Evolutionary conservation across 495 filamentous ascomycete species (phyloP).

Genomic region (Talaromyces thailandensis): DNA sequence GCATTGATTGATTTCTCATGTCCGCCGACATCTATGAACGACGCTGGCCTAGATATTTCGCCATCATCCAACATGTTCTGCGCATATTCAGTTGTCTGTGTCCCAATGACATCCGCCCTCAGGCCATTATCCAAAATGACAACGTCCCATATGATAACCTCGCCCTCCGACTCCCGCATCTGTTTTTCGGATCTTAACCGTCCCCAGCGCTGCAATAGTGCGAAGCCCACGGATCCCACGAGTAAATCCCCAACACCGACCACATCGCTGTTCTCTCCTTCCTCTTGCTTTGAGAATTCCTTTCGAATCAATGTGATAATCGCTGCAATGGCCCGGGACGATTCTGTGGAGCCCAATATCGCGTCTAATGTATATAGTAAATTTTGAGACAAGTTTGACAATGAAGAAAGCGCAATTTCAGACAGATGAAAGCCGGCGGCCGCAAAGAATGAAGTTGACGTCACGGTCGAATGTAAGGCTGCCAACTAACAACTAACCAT

Average conservation of each 20-base stretch:
- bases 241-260: constrained; percentile 59
- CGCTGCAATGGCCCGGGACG: constrained; percentile 69
- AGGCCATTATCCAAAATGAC: constrained; percentile 58
- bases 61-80: constrained; percentile 12
- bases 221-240: constrained; percentile 59
- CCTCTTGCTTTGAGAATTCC: constrained; percentile 59
- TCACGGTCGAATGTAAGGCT: constrained; percentile 52
- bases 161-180: constrained; percentile 36
- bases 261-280: constrained; percentile 46
- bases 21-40: constrained; percentile 29
- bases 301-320: constrained; percentile 65
- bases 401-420: constrained; percentile 50
- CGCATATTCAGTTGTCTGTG: constrained; percentile 20
- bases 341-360: constrained; percentile 70
- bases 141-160: constrained; percentile 73
- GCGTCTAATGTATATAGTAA: constrained; percentile 61
- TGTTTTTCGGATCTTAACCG: constrained; percentile 50
- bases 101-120: constrained; percentile 49
- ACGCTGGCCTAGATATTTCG: constrained; percentile 18
- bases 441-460: constrained; percentile 55
- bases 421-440: constrained; percentile 65
- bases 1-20: constrained; percentile 36
- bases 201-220: constrained; percentile 62
- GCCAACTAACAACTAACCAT: constrained; percentile 33
- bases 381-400: constrained; percentile 54